Base-by-base conservation (phyloP, 306 rosid species). In the Crotalaria pallida region DNA sequence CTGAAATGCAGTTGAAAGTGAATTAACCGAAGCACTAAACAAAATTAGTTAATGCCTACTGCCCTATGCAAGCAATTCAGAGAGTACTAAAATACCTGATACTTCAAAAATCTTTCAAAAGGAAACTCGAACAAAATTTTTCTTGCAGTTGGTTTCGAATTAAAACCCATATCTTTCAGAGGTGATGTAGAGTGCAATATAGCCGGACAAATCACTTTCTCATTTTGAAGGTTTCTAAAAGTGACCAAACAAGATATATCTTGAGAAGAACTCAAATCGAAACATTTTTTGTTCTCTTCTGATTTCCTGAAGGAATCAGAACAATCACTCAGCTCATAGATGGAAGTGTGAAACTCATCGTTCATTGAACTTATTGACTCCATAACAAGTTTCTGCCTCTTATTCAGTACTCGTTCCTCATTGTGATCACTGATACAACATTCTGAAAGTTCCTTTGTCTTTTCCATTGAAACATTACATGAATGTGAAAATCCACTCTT, bases 91-190 rank as follows among this genome's bases (percentile, higher is more conserved):
- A 77, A 23, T 65, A 90, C 97, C 96, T 87, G 94, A 83, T 85
- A 87, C 71, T 69, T 87, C 33, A 74, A 66, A 67, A 82, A 72
- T 38, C 74, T 84, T 65, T 90, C 89, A 45, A 83, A 78, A 52
- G 76, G 69, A 60, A 90, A 82, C 86, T 94, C 98, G 56, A 94
- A 85, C 79, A 94, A 79, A 69, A 90, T 63, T 79, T 85, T 88
- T 55, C 68, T 80, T 58, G 83, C 76, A 64, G 61, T 56, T 44
- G 77, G 77, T 80, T 78, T 82, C 62, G 81, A 66, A 80, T 75
- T 67, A 59, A 62, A 76, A 17, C 73, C 12, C n/a, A 19, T 47
- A 29, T 53, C 79, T 58, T 55, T 64, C 38, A 48, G 29, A 53
- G 71, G 53, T 44, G 75, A 71, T 53, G 73, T 74, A 74, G 76